A percentile compares a stretch with the other conserved stretches of the same genome.
Evolutionary conservation across 2,329 filamentous ascomycete species (phyloP).

Genomic region (Colletotrichum sp.): DNA sequence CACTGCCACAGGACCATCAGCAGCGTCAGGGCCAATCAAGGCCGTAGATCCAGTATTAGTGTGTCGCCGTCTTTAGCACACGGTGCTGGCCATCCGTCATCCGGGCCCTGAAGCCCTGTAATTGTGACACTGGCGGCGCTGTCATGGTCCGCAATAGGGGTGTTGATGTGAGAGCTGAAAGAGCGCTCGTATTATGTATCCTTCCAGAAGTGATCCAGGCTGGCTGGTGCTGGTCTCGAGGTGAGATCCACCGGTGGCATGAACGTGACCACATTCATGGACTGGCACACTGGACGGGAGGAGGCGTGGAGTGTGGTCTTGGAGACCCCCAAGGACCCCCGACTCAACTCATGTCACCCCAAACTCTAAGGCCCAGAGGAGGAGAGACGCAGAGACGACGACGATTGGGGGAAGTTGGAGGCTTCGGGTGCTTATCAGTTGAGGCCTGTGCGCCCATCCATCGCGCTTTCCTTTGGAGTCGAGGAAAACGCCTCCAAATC

Average conservation of each 20-base stretch:
- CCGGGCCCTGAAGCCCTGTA: neutral
- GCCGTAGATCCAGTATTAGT: neutral
- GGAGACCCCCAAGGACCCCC: neutral
- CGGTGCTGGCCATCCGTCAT: neutral
- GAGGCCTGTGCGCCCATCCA: conserved; percentile 9
- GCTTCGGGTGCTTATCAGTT: conserved; percentile 15
- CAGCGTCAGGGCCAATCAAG: neutral
- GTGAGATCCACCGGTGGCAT: neutral
- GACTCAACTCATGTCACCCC: conserved; percentile 9
- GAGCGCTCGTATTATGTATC: neutral
- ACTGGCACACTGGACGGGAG: neutral
- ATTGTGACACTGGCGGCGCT: neutral
- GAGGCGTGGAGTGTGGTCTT: neutral
- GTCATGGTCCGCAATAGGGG: neutral
- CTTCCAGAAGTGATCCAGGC: neutral
- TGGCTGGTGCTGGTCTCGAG: neutral
- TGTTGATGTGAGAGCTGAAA: neutral
- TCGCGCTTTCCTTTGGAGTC: neutral
- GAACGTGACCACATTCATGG: neutral
- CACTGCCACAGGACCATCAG: neutral
- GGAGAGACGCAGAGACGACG: neutral
- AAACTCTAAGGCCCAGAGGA: conserved; percentile 11
- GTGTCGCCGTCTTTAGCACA: neutral
- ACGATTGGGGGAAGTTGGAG: neutral
- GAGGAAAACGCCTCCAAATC: neutral